Base-by-base conservation (phyloP, 163 green algal genomes). In the Chlorella variabilis region DNA sequence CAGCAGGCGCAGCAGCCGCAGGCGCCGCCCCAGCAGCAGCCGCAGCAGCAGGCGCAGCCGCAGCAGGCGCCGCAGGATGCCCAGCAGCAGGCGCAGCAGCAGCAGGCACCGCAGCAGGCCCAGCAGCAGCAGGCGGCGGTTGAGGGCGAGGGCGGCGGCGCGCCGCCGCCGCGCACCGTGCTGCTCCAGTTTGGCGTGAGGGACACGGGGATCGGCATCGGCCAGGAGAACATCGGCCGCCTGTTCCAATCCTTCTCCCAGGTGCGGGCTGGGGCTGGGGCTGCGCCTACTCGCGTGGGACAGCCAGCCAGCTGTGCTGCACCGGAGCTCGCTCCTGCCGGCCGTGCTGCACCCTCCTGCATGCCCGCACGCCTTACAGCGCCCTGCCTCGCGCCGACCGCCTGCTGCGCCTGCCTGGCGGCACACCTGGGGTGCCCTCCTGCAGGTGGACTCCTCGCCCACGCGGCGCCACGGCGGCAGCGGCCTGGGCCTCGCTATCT, bases 231-330 rank as follows among this genome's bases (percentile, higher is more conserved):
- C 71, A 75, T 94, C 45, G 87, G 69, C 20, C 85, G 87, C 6
- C 86, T 97, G 3, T 97, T 97, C 86, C 82, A 91, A 34, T 93
- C 91, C 29, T 97, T 97, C 82, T 89, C 85, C 18, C 90, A 93
- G 77, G 85, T 85, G 3, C 1, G 65, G 15, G 54, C 54, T 62
- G 20, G 15, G 51, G 51, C 15, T 62, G 51, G 13, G 9, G 42
- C n/a, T 54, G 45, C 45, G 15, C 45, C 11, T 54, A 54, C 15
- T 11, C 45, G 45, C 45, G 45, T 23, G 45, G 11, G 45, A 23
- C 11, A 23, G 45, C 11, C 45, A 15, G 45, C 45, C 45, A 11
- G 11, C 15, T 54, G 45, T 54, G 45, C 45, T 54, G n/a, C n/a
- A n/a, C n/a, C n/a, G n/a, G n/a, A n/a, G n/a, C n/a, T n/a, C n/a